Evolutionary conservation across 495 filamentous ascomycete species (phyloP).

Genomic region (Lasiosphaeriaceae sp.): DNA sequence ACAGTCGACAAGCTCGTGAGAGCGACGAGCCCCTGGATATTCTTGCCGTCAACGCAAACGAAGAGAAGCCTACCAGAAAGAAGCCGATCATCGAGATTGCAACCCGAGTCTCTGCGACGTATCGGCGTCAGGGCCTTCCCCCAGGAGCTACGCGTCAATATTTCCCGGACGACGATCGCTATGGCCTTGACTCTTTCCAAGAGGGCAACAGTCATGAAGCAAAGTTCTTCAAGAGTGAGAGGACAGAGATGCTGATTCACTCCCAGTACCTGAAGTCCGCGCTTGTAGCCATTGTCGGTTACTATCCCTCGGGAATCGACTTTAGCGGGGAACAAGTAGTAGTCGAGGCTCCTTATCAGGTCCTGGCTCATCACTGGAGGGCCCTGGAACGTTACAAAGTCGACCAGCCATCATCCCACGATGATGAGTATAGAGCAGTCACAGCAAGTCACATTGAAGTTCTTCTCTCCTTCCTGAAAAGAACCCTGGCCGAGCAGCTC

Average conservation of each 20-base stretch:
- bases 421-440: conserved; percentile 27
- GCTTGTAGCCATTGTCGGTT: conserved; percentile 33
- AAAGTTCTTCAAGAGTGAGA: conserved; percentile 15
- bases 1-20: conserved; percentile 19
- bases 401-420: conserved; percentile 30
- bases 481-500: conserved; percentile 22
- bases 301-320: conserved; percentile 25
- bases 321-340: conserved; percentile 21
- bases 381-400: conserved; percentile 31
- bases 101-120: conserved; percentile 20
- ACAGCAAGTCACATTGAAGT: conserved; percentile 37
- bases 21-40: conserved; percentile 27
- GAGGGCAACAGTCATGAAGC: neutral
- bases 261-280: conserved; percentile 37
- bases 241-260: conserved; percentile 33
- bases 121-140: neutral
- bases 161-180: neutral
- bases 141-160: neutral
- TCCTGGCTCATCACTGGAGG: conserved; percentile 31
- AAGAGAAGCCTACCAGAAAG: conserved; percentile 14
- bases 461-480: conserved; percentile 32
- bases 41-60: neutral
- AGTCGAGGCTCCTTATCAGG: conserved; percentile 32
- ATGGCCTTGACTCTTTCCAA: neutral
- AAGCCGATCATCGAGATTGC: conserved; percentile 35